A percentile compares a stretch with the other conserved stretches of the same genome.
Evolutionary conservation across 2,329 filamentous ascomycete species (phyloP).

Genomic region (Diaporthe sp.): DNA sequence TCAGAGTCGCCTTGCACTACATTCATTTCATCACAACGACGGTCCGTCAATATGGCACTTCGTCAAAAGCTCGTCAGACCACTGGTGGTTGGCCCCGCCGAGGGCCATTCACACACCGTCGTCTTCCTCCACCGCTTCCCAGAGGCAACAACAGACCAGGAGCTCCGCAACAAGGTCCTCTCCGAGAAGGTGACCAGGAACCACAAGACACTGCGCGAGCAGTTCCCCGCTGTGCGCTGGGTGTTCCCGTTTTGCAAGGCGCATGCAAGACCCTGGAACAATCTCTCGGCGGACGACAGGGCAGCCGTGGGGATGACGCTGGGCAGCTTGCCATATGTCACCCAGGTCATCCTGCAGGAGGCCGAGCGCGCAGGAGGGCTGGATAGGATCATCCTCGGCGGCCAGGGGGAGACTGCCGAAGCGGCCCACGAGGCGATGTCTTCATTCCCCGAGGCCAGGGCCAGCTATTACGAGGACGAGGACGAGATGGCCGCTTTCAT

Average conservation of each 20-base stretch:
- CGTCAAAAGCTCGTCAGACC: conserved; percentile 29
- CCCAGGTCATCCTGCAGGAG: conserved; percentile 38
- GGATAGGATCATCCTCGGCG: conserved; percentile 36
- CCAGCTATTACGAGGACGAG: background rate
- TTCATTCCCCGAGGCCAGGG: conserved; percentile 31
- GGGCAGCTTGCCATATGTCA: conserved; percentile 35
- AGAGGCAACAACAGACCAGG: conserved; percentile 27
- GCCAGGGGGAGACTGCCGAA: conserved; percentile 38
- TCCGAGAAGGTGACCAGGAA: conserved; percentile 33
- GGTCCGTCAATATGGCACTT: conserved; percentile 28
- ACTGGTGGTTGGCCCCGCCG: conserved; percentile 32
- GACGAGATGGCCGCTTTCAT: conserved; percentile 11
- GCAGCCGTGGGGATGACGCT: conserved; percentile 19
- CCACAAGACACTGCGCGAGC: conserved; percentile 31
- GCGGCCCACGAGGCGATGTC: conserved; percentile 38
- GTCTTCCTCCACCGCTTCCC: conserved; percentile 38
- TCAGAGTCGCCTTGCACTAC: no score
- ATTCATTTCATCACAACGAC: background rate
- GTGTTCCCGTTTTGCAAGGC: conserved; percentile 37
- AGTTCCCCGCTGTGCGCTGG: conserved; percentile 37
- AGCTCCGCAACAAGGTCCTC: conserved; percentile 35
- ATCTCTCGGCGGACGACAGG: conserved; percentile 31
- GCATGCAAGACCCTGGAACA: conserved; percentile 30
- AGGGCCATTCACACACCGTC: conserved; percentile 37
- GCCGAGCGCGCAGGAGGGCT: conserved; percentile 33